Evolutionary conservation across 164 flowering plant species (phyloP), one percentile per base, ranked within the genome.

Genomic region (Nelumbo lutea): DNA sequence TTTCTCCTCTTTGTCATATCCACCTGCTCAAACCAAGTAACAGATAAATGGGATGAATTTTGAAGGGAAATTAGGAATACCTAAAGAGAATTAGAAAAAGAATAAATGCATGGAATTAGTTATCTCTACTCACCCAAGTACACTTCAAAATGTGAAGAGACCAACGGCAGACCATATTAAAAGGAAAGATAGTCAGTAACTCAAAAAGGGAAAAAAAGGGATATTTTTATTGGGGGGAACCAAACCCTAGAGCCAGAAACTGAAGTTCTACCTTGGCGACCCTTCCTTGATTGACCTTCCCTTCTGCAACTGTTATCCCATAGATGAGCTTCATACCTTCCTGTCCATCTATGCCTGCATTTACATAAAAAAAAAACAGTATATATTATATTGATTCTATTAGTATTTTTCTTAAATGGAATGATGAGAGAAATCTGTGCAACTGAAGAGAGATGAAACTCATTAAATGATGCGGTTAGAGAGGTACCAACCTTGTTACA

Each of bases 231-330:
- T 42, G 14, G 47, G 27, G 27, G 64, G 44, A 55, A 62, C 27
- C 27, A 27, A 59, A 11, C 40, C 47, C 41, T 14, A 27, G 48
- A 41, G 15, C 40, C 9, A 59, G 6, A 47, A 39, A 10, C 4
- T 58, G 39, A 59, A 59, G 6, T 7, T 48, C 3, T 73, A 93
- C 98, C 98, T 88, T 94, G 98, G 64, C 96, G 87, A 42, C 98
- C 98, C 79, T 91, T 94, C 73, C 97, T 85, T 38, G 97, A 84
- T 68, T 91, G 97, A 0, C 97, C 98, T 79, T 94, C 98, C 75
- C 95, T 87, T 71, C 96, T 83, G 62, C 98, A 87, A 72, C 96
- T 91, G 72, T 94, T 94, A 76, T 91, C 96, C 98, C 96, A 94
- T 13, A 94, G 83, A 80, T 94, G 97, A 52, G 98, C 97, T 81